Conservation (phyloP, 192 early-diverging fungal species). For the Coemansia sp. region DNA sequence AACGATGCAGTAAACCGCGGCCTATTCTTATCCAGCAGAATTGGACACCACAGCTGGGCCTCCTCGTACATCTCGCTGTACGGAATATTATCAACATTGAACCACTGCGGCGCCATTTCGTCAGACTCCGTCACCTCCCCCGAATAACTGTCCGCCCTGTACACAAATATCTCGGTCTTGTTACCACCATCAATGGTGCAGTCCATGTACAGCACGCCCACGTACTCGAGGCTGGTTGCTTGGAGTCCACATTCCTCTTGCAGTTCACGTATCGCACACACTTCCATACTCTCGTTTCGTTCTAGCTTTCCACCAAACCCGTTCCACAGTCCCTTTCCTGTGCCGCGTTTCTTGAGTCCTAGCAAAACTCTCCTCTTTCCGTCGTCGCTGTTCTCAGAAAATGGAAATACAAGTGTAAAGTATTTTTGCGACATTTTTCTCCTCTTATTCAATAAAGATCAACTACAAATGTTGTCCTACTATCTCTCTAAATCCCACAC, state of each 20-base stretch:
- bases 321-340: neutral
- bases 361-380: neutral
- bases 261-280: neutral
- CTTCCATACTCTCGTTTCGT: neutral
- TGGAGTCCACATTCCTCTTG: neutral
- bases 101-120: neutral
- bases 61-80: constrained; percentile 2
- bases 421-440: neutral
- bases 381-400: neutral
- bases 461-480: too few relatives aligned
- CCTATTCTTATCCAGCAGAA: neutral
- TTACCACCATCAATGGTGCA: neutral
- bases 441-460: too few relatives aligned
- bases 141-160: neutral
- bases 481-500: too few relatives aligned
- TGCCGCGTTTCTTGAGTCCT: neutral
- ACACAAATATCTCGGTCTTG: constrained; percentile 1
- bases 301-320: neutral
- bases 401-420: neutral
- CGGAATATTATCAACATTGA: neutral
- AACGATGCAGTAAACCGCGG: neutral
- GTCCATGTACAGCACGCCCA: neutral
- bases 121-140: neutral
- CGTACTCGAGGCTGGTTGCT: neutral
- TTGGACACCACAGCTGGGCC: neutral